Conservation (phyloP, 345 rosid genomes). For the Physaria fendleri region DNA sequence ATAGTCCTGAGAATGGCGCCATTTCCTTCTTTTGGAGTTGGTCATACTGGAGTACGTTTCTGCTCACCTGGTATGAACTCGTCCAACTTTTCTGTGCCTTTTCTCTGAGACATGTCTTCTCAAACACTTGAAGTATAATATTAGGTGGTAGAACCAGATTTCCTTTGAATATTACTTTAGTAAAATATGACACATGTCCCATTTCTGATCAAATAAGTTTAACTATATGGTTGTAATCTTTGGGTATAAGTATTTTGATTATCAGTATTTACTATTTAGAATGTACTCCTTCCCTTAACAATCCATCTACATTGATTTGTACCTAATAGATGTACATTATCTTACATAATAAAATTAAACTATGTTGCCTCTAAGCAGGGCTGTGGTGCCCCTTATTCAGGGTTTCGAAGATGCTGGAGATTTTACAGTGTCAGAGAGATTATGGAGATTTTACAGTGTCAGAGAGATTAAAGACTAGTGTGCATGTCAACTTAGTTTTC, state of each 20-base stretch:
- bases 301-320: slow-evolving; percentile 10
- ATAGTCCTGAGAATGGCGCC: slow-evolving; percentile 45
- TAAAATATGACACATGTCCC: not conserved
- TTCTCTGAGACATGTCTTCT: not conserved
- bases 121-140: not conserved
- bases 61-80: slow-evolving; percentile 83
- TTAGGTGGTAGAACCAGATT: slow-evolving; percentile 6
- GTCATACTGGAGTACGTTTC: slow-evolving; percentile 97
- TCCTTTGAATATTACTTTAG: not conserved
- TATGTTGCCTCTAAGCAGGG: slow-evolving; percentile 81
- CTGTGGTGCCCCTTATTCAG: slow-evolving; percentile 98
- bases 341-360: slow-evolving; percentile 41
- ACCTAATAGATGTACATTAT: slow-evolving; percentile 29
- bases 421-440: slow-evolving; percentile 76
- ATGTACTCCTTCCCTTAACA: not conserved
- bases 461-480: too few relatives aligned
- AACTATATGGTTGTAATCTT: not conserved
- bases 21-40: slow-evolving; percentile 94
- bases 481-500: too few relatives aligned
- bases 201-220: not conserved
- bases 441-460: too few relatives aligned
- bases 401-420: slow-evolving; percentile 99
- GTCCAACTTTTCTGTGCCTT: not conserved
- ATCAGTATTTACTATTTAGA: not conserved
- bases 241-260: not conserved